Evolutionary conservation across 106 monocot genomes (phyloP).

Genomic region (Amphibolis antarctica): DNA sequence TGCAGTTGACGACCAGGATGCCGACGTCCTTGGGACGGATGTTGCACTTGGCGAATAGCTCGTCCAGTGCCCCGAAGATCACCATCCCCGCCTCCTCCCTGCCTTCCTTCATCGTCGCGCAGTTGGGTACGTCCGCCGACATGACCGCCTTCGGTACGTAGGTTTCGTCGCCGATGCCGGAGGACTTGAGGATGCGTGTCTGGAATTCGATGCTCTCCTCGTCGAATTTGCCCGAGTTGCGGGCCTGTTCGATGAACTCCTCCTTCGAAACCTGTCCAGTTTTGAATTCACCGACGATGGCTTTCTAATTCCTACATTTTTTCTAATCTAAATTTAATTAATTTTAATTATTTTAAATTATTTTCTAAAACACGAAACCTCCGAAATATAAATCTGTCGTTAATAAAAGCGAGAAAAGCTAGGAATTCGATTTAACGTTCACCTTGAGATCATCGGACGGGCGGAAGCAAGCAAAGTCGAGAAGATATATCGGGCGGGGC

Average conservation of each 20-base stretch:
- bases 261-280: conserved; percentile 57
- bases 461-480: conserved; percentile 87
- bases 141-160: conserved; percentile 65
- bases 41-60: conserved; percentile 12
- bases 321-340: too few species aligned
- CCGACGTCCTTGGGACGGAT: conserved; percentile 11
- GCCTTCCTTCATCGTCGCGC: conserved; percentile 29
- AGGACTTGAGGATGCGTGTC: conserved; percentile 58
- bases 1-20: conserved; percentile 16
- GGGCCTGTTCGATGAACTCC: conserved; percentile 70
- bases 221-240: conserved; percentile 89
- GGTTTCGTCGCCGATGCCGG: conserved; percentile 92
- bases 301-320: too few species aligned
- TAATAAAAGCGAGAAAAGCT: neutral
- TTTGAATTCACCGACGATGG: too few species aligned
- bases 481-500: conserved; percentile 71
- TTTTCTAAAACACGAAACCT: too few species aligned
- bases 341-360: too few species aligned
- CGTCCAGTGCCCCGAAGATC: conserved; percentile 12
- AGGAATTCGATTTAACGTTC: neutral
- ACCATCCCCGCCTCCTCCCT: conserved; percentile 12
- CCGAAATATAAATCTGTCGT: too few species aligned
- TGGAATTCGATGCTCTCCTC: conserved; percentile 82
- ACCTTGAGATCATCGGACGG: conserved; percentile 89
- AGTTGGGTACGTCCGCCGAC: conserved; percentile 27